These are phyloP conservation scores for Torrubiellomyces zombiae DNA, from an alignment of 2,329 filamentous ascomycete genomes.

Conservation along the genomic window DNA sequence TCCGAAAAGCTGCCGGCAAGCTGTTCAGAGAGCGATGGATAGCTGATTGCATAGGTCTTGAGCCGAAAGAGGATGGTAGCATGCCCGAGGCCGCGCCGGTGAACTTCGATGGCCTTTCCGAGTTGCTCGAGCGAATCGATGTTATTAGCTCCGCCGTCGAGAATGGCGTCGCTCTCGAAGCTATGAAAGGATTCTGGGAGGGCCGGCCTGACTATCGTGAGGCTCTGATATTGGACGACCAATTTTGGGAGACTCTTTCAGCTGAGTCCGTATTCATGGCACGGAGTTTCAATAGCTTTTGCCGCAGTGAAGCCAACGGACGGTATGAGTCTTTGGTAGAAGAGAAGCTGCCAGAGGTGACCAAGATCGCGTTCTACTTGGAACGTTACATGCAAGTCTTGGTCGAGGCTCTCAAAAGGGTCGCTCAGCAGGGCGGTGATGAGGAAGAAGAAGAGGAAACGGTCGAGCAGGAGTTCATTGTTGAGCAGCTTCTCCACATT, in stretches of 20 bases:
- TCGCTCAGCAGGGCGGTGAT: conserved; percentile 36
- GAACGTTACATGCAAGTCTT: conserved; percentile 61
- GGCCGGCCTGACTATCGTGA: conserved; percentile 72
- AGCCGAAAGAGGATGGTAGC: conserved; percentile 40
- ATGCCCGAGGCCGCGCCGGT: conserved; percentile 42
- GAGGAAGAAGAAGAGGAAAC: conserved; percentile 63
- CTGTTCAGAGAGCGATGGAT: conserved; percentile 96
- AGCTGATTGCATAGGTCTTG: conserved; percentile 68
- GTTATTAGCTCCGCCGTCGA: conserved; percentile 81
- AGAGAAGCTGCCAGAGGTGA: conserved; percentile 91
- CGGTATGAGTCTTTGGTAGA: conserved; percentile 65
- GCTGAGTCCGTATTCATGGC: conserved; percentile 82
- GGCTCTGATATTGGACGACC: conserved; percentile 52
- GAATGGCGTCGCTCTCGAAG: conserved; percentile 78
- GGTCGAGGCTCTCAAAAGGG: conserved; percentile 43
- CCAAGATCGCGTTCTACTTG: conserved; percentile 72
- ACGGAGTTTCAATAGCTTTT: conserved; percentile 89
- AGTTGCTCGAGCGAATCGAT: conserved; percentile 86
- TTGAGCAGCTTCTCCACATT: conserved; percentile 89
- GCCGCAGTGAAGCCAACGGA: conserved; percentile 54
- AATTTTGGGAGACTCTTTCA: conserved; percentile 65
- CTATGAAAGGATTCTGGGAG: conserved; percentile 94
- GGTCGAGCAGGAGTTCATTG: conserved; percentile 84
- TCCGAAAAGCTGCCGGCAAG: conserved; percentile 77
- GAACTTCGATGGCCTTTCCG: conserved; percentile 68